Evolutionary conservation across 345 rosid species (phyloP), one percentile per base, ranked within the genome.

Genomic region (Arabis hirsuta): DNA sequence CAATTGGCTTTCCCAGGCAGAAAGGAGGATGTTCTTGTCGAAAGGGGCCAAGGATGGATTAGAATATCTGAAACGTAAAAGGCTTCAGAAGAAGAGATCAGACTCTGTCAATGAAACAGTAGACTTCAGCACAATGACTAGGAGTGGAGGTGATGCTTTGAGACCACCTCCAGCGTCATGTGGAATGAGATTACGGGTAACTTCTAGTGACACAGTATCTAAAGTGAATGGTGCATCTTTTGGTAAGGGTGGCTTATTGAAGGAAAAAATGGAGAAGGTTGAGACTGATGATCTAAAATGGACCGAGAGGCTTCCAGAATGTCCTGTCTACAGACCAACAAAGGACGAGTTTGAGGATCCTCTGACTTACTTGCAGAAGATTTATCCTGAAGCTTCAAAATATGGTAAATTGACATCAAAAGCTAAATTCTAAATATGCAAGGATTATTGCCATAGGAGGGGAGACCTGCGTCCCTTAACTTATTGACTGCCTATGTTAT

Each of bases 271-370:
- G 60, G 90, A 96, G 65, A 96, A 86, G 76, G 84, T 87, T 82
- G 86, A 83, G 69, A 80, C 87, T 12, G 80, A 72, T 82, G 85
- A 89, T 85, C 77, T 96, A 11, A 95, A 87, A 55, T 96, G 99
- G 99, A 90, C 82, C 24, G 92, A 92, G 52, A 85, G 76, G 77
- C 84, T 96, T 76, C 92, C 89, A 12, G 98, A 92, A 63, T 96
- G 99, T 76, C 99, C 99, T 65, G 97, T 96, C 12, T 96, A 86
- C 80, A 53, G 73, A 66, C 99, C 99, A n/a, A 81, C 97, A 59
- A 92, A 83, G 82, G 98, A 87, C 55, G 97, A 96, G 83, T 92
- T 96, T 82, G 93, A 84, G 80, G 99, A 96, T 82, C 99, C 99
- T 68, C 80, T 96, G 82, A 84, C 85, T 68, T 96, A 86, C 74